These are phyloP conservation scores for Paxillus ammoniavirescens DNA, from an alignment of 768 basidiomycete species.

Conservation along the genomic window DNA sequence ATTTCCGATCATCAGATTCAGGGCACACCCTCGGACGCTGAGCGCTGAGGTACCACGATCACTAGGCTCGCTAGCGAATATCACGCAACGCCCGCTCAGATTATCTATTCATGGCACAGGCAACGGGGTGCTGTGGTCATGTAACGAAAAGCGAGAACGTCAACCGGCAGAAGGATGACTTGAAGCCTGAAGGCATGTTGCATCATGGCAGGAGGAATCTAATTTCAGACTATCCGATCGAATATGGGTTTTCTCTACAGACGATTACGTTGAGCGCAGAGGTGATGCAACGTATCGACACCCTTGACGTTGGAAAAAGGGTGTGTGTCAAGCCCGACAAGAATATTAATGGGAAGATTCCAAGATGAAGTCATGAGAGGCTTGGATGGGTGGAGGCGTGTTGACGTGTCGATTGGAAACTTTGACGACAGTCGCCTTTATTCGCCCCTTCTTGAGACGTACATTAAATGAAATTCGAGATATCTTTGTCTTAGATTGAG, in stretches of 20 bases:
- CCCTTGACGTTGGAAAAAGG: slow-evolving; percentile 33
- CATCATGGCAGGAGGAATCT: not conserved
- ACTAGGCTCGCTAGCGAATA: slow-evolving; percentile 36
- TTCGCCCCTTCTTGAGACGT: not conserved
- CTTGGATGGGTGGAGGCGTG: slow-evolving; percentile 40
- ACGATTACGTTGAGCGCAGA: slow-evolving; percentile 30
- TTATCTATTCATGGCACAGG: slow-evolving; percentile 57
- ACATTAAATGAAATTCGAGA: not conserved
- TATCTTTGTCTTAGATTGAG: not conserved
- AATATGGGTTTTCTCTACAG: slow-evolving; percentile 13
- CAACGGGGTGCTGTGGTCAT: slow-evolving; percentile 50
- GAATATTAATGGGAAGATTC: slow-evolving; percentile 28
- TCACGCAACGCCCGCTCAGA: slow-evolving; percentile 48
- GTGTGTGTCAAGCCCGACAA: slow-evolving; percentile 27
- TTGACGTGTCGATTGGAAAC: not conserved
- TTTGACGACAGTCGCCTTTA: not conserved
- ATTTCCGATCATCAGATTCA: not conserved
- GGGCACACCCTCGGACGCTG: slow-evolving; percentile 28
- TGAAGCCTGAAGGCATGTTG: slow-evolving; percentile 43
- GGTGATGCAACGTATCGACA: slow-evolving; percentile 30
- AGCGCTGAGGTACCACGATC: slow-evolving; percentile 33
- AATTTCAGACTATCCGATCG: not conserved
- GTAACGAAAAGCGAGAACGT: slow-evolving; percentile 57
- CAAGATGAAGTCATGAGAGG: slow-evolving; percentile 47
- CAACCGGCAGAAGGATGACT: slow-evolving; percentile 48